Evolutionary conservation across 495 filamentous ascomycete genomes (phyloP), one percentile per base, ranked within the genome.

Genomic region (Amorphotheca resinae): DNA sequence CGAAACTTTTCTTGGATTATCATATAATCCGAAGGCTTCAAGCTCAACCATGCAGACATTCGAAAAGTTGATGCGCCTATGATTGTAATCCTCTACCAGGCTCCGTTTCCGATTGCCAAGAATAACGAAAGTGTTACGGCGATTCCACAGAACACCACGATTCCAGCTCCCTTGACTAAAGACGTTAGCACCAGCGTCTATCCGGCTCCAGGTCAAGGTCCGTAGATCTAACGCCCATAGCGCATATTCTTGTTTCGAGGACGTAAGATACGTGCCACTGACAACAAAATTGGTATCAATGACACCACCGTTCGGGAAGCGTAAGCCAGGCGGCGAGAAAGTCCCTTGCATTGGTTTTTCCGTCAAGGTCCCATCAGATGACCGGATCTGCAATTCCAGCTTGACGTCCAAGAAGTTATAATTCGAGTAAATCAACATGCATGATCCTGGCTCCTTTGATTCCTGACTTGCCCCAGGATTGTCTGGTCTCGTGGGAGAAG

Each of bases 331-430:
- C 1, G 91, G 91, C 9, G 84, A 89, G 22, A 82, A 84, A 21
- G 75, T 72, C 17, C 84, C 85, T 35, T 77, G 76, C 89, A 98
- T 95, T 9, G 84, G 71, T 52, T 84, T 87, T 55, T 96, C 91
- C 3, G 74, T 70, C 48, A 98, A 64, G 7, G 79, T 79, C 34
- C 93, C 91, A 59, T 98, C 89, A 21, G 83, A 75, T 11, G 78
- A 58, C 41, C 91, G 76, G 33, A 98, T 74, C 55, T 96, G 93
- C 22, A 98, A 68, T 58, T 96, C 91, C 16, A 98, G 62, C 55
- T 95, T 96, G 47, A 96, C 91, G 48, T 96, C 87, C 28, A 96
- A 59, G 58, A 98, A 98, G 60, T 98, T 96, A 59, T 96, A 98
- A 55, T 98, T 98, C 31, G 91, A 96, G 59, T 98, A 98, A 22